A percentile compares a stretch with the other conserved stretches of the same genome.
Conservation (phyloP, 179 eudicot genomes). For the Silene vulgaris region DNA sequence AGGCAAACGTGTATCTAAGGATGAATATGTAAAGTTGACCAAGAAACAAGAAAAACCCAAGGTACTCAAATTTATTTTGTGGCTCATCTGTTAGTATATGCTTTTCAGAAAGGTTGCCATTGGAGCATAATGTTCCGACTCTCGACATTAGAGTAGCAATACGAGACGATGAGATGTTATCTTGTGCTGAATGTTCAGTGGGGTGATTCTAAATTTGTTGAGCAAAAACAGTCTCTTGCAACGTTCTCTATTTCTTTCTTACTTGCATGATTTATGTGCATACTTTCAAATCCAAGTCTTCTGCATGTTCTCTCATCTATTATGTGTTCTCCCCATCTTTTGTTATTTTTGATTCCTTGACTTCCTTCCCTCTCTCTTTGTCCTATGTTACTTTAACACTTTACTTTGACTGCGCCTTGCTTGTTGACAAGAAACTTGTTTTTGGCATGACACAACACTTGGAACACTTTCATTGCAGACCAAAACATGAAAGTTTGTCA, state of each 20-base stretch:
- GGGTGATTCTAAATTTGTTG: background rate
- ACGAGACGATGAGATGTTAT: background rate
- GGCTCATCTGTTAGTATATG: background rate
- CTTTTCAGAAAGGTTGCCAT: background rate
- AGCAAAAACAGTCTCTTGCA: background rate
- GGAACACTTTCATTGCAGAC: no score
- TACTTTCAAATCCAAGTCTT: background rate
- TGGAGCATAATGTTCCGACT: background rate
- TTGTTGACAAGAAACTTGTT: no score
- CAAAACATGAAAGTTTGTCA: no score
- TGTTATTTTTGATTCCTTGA: background rate
- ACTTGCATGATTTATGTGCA: conserved; percentile 8
- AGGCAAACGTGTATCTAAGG: conserved; percentile 79
- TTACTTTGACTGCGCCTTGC: no score
- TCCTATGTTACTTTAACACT: no score
- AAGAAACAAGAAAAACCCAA: conserved; percentile 80
- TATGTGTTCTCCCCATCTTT: conserved; percentile 3
- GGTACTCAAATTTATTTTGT: conserved; percentile 39
- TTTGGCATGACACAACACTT: no score
- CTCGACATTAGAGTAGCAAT: background rate
- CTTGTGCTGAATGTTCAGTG: background rate
- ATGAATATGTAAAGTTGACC: conserved; percentile 53
- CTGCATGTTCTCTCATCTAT: background rate
- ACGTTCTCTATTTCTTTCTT: background rate
- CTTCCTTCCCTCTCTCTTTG: no score